phyloP scores from a whole-genome alignment of 1,284 basidiomycete genomes.

The Malassezia nana region DNA sequence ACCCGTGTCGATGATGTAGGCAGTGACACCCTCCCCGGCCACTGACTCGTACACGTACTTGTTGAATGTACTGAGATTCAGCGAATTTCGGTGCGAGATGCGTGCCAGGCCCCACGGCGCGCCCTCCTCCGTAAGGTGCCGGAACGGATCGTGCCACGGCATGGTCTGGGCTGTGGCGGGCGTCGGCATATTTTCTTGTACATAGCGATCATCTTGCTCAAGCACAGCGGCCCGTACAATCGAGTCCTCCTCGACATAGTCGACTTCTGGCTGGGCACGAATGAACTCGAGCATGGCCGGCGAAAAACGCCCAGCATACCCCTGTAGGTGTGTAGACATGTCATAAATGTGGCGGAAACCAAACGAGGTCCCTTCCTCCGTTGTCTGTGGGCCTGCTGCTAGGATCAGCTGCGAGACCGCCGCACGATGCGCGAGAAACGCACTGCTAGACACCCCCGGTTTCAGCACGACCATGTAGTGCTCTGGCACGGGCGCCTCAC shows the following conservation, averaged over 20 bases:
- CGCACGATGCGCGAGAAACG: constrained; percentile 35
- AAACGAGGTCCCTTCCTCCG: background rate
- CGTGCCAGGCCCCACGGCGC: constrained; percentile 97
- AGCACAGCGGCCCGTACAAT: constrained; percentile 38
- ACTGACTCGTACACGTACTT: constrained; percentile 67
- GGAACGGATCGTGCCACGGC: constrained; percentile 27
- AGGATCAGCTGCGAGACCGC: constrained; percentile 30
- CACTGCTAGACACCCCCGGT: constrained; percentile 27
- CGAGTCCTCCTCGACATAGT: constrained; percentile 77
- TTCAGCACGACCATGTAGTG: constrained; percentile 47
- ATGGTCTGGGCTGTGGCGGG: constrained; percentile 41
- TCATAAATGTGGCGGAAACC: constrained; percentile 43
- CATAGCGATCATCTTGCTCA: constrained; percentile 32
- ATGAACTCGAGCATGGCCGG: constrained; percentile 65
- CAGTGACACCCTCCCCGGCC: constrained; percentile 85
- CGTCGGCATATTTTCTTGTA: constrained; percentile 28
- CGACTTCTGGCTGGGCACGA: constrained; percentile 77
- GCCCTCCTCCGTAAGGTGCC: constrained; percentile 55
- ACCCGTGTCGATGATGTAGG: constrained; percentile 64
- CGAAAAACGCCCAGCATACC: constrained; percentile 78
- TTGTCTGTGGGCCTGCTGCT: background rate
- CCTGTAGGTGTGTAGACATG: constrained; percentile 53
- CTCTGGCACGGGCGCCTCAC: constrained; percentile 21
- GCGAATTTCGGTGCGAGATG: constrained; percentile 72
- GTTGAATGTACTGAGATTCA: constrained; percentile 74